phyloP scores from a whole-genome alignment of 768 basidiomycete genomes.

The Amanita fuliginea region DNA sequence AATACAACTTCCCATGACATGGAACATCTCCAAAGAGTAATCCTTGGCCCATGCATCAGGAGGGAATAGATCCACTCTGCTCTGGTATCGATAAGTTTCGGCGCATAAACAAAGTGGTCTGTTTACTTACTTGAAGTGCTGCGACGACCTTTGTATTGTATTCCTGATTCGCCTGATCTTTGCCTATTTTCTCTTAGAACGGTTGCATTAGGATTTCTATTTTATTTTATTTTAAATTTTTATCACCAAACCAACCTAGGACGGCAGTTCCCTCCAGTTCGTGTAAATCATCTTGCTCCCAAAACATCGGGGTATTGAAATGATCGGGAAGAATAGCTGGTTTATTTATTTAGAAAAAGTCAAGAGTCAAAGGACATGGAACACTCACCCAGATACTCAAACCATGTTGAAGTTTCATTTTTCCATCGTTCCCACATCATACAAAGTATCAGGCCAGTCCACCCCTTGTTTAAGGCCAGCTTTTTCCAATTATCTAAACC shows the following conservation, averaged over 20 bases:
- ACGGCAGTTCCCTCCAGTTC: constrained; percentile 81
- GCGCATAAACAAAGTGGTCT: background rate
- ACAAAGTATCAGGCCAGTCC: constrained; percentile 82
- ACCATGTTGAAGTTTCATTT: constrained; percentile 55
- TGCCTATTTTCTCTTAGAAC: constrained; percentile 84
- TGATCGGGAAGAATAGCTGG: constrained; percentile 53
- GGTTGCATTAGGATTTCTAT: constrained; percentile 2
- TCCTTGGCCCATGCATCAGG: constrained; percentile 26
- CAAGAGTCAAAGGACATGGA: background rate
- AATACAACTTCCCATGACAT: constrained; percentile 85
- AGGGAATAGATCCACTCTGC: constrained; percentile 63
- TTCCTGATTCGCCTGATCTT: constrained; percentile 66
- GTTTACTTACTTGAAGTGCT: constrained; percentile 43
- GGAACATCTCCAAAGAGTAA: constrained; percentile 69
- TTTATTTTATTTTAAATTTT: background rate
- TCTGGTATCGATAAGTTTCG: constrained; percentile 25
- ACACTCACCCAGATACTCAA: constrained; percentile 54
- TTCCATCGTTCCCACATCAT: constrained; percentile 92
- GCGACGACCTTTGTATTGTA: constrained; percentile 61
- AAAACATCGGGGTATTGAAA: constrained; percentile 95
- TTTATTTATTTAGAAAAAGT: background rate
- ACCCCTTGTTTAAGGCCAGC: constrained; percentile 53
- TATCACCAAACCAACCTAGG: constrained; percentile 46
- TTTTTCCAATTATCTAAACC: constrained; percentile 55
- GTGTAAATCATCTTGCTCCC: constrained; percentile 60